Base-by-base conservation (phyloP, 164 flowering plant genomes). In the Vitis rotundifolia region DNA sequence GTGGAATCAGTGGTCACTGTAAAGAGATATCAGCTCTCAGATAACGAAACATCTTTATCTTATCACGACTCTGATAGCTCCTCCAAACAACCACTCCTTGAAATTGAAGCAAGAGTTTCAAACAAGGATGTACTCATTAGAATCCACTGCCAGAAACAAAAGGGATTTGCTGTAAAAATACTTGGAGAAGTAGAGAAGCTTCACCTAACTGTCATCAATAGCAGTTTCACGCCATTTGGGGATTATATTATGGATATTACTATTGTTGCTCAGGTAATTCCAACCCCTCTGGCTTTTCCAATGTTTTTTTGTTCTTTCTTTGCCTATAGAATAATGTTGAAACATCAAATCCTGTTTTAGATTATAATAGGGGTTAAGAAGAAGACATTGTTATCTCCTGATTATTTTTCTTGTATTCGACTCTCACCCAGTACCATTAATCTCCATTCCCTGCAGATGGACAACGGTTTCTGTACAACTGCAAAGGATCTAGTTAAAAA, bases 401-500 rank as follows among this genome's bases (percentile, higher is more conserved):
- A 37, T 37, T 37, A 37, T 37, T 37, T 37, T 37, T 37, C 44
- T 37, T 0, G 5, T 37, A 37, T 37, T 37, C 6, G 44, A 37
- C 44, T 37, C 44, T 37, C 44, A 37, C 7, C 44, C 6, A 6
- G 2, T 37, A 22, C 44, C 6, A 6, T 37, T 37, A 37, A 22
- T 26, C 44, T 7, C 9, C 0, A 11, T 15, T 67, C 31, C 9
- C 58, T 79, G 71, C 84, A 86, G 94, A 89, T 88, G 89, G 81
- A 84, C 16, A 84, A 29, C 1, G 87, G 78, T 9, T 86, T 72
- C 68, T 10, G 56, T 66, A 79, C 85, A 85, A 79, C 81, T 58
- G 78, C 73, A 66, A 83, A 85, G 80, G 94, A 88, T 72, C 74
- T 90, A 0, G 87, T 86, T 77, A 87, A 70, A 73, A 82, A 70